phyloP scores from a whole-genome alignment of 257 asterid genomes.

The Lycium ferocissimum region DNA sequence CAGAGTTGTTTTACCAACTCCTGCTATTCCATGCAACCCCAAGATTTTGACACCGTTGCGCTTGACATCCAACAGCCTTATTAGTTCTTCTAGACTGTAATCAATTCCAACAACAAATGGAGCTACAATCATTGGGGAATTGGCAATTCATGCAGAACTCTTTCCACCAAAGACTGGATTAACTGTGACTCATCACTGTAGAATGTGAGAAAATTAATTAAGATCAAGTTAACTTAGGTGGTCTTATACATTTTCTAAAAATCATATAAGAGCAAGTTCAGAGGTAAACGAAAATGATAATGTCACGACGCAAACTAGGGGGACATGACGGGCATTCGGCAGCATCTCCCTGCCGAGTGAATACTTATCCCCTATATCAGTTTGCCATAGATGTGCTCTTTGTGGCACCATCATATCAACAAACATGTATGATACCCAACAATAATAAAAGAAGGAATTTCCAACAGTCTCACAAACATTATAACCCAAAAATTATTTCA shows the following conservation, averaged over 20 bases:
- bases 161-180: conserved; percentile 36
- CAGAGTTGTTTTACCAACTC: conserved; percentile 45
- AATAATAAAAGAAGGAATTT: background rate
- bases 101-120: conserved; percentile 44
- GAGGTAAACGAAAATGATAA: background rate
- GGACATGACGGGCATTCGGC: background rate
- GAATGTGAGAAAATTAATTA: conserved; percentile 20
- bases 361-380: background rate
- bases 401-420: background rate
- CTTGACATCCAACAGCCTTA: conserved; percentile 31
- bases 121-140: conserved; percentile 44
- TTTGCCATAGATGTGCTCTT: background rate
- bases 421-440: background rate
- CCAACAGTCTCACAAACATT: background rate
- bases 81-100: conserved; percentile 25
- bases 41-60: conserved; percentile 28
- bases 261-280: background rate
- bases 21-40: conserved; percentile 46
- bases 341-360: conserved; percentile 1
- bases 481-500: background rate
- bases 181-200: conserved; percentile 36
- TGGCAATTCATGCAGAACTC: conserved; percentile 37
- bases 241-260: background rate
- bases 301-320: background rate
- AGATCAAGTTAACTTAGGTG: background rate